Conservation (phyloP, 2,329 filamentous ascomycete species). For the Dactylella cylindrospora region DNA sequence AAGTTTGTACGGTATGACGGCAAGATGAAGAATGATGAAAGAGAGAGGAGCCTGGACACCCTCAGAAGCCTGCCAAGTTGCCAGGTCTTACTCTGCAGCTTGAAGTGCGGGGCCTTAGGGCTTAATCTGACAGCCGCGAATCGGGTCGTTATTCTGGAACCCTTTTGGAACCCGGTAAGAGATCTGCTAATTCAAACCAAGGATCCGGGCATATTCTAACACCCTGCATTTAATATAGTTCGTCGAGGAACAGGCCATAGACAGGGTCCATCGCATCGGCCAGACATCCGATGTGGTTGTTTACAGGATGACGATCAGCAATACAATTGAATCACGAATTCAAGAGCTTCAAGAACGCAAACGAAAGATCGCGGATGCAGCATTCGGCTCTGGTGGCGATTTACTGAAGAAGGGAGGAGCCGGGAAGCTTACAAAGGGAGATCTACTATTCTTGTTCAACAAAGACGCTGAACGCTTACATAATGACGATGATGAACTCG, state of each 20-base stretch:
- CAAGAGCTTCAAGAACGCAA: constrained; percentile 94
- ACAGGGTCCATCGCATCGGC: constrained; percentile 96
- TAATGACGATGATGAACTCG: constrained; percentile 40
- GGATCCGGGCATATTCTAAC: constrained; percentile 39
- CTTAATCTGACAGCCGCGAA: constrained; percentile 93
- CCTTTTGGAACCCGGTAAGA: constrained; percentile 92
- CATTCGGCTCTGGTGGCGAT: constrained; percentile 71
- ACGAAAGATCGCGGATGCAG: constrained; percentile 82
- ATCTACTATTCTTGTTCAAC: constrained; percentile 88
- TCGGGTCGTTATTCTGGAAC: constrained; percentile 90
- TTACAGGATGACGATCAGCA: constrained; percentile 85
- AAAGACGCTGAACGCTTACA: constrained; percentile 61
- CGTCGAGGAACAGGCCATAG: constrained; percentile 97
- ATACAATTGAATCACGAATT: constrained; percentile 90
- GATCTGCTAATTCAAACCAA: constrained; percentile 36
- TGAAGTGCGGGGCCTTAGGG: constrained; percentile 89
- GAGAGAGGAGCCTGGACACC: constrained; percentile 78
- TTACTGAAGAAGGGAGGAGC: constrained; percentile 63
- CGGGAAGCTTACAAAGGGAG: constrained; percentile 84
- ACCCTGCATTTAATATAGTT: constrained; percentile 61
- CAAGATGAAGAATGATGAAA: constrained; percentile 87
- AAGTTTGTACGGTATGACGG: constrained; percentile 89
- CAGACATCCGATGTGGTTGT: constrained; percentile 93
- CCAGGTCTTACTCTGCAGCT: constrained; percentile 83
- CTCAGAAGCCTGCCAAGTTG: constrained; percentile 63